A percentile compares a stretch with the other conserved stretches of the same genome.
Conservation (phyloP, 1,284 basidiomycete species). For the Pisolithus thermaeus region DNA sequence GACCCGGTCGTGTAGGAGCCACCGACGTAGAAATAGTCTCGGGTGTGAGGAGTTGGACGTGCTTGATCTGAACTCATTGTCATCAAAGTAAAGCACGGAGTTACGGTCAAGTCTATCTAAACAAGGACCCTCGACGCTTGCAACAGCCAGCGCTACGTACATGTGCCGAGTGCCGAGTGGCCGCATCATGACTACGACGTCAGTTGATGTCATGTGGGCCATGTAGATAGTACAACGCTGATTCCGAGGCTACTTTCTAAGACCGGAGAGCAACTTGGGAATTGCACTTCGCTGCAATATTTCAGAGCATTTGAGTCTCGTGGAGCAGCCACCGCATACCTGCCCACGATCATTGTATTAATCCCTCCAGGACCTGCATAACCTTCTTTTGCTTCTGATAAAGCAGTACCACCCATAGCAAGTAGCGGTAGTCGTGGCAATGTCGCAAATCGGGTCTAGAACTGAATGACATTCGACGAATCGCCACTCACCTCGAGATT, state of each 20-base stretch:
- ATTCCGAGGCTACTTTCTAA: not conserved
- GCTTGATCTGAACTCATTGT: conserved; percentile 2
- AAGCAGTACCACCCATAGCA: conserved; percentile 2
- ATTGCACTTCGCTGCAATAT: no score
- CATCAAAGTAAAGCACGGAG: no score
- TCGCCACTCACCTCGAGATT: conserved; percentile 50
- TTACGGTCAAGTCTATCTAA: not conserved
- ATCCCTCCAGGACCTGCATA: conserved; percentile 33
- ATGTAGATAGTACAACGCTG: no score
- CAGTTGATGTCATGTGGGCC: no score
- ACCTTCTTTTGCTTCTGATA: conserved; percentile 40
- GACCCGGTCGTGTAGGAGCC: conserved; percentile 27
- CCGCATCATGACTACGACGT: no score
- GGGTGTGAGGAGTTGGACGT: conserved; percentile 31
- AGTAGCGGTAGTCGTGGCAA: not conserved
- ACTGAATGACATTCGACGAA: not conserved
- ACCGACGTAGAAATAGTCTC: conserved; percentile 42
- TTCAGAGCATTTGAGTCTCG: no score
- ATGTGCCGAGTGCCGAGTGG: no score
- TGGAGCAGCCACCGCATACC: conserved; percentile 1
- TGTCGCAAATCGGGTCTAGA: not conserved
- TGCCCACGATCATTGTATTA: conserved; percentile 9
- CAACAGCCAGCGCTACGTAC: no score
- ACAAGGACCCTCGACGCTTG: not conserved
- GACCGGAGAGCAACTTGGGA: no score